Conservation (phyloP, 1,284 basidiomycete genomes). For the Coniophora puteana region DNA sequence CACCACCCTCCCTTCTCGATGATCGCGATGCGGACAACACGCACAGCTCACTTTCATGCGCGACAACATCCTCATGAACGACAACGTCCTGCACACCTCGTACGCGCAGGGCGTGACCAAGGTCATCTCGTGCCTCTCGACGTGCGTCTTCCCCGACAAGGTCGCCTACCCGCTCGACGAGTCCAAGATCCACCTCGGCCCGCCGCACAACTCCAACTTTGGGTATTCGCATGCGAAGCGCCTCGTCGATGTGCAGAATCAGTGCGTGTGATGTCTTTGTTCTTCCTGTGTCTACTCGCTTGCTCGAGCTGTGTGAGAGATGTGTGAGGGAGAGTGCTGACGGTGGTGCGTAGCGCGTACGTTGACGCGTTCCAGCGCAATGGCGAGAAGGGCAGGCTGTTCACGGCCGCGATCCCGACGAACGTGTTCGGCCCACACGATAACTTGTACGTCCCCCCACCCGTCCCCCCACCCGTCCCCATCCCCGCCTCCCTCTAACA, state of each 20-base stretch:
- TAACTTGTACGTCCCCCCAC: conserved; percentile 54
- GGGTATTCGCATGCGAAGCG: conserved; percentile 91
- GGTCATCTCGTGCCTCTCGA: conserved; percentile 83
- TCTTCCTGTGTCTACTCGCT: background rate
- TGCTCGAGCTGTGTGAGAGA: no score
- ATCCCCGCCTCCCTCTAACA: conserved; percentile 10
- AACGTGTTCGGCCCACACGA: conserved; percentile 87
- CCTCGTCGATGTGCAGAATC: conserved; percentile 91
- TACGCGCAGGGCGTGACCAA: conserved; percentile 64
- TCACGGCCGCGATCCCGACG: conserved; percentile 90
- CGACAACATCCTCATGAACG: conserved; percentile 89
- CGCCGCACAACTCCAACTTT: conserved; percentile 87
- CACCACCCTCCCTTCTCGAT: background rate
- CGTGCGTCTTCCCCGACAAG: conserved; percentile 87
- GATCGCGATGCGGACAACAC: conserved; percentile 1
- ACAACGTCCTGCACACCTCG: conserved; percentile 78
- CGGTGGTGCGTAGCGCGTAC: conserved; percentile 75
- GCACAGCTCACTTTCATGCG: conserved; percentile 77
- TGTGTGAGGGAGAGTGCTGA: no score
- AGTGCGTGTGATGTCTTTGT: conserved; percentile 39
- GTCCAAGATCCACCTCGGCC: conserved; percentile 82
- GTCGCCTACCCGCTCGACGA: conserved; percentile 88
- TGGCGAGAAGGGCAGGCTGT: no score
- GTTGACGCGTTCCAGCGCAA: conserved; percentile 87
- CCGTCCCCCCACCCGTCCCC: conserved; percentile 1